phyloP scores from a whole-genome alignment of 1,284 basidiomycete genomes.

The Puccinia polysora region DNA sequence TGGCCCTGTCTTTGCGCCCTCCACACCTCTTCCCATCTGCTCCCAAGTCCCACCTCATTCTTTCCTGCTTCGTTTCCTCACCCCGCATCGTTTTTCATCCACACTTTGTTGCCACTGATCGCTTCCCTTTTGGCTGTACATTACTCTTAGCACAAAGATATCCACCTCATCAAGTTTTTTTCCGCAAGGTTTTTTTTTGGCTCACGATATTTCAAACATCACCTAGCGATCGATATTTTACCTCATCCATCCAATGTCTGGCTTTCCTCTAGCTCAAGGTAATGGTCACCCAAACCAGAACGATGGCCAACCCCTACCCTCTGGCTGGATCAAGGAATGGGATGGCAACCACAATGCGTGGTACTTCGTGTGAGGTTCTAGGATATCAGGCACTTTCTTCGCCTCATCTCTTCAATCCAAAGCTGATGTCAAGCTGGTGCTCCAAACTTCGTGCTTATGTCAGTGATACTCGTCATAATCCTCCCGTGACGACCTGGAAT shows the following conservation, averaged over 20 bases:
- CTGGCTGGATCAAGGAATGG: conserved; percentile 37
- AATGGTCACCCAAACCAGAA: not conserved
- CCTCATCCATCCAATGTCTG: not conserved
- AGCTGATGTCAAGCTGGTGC: not conserved
- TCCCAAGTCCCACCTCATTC: too few relatives aligned
- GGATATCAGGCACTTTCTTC: not conserved
- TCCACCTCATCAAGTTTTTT: too few relatives aligned
- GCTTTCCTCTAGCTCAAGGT: not conserved
- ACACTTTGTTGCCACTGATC: too few relatives aligned
- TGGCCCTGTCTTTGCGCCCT: too few relatives aligned
- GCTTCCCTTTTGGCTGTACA: too few relatives aligned
- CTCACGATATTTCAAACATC: too few relatives aligned
- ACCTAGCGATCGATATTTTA: too few relatives aligned
- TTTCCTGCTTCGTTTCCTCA: too few relatives aligned
- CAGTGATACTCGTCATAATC: conserved; percentile 30
- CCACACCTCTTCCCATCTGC: too few relatives aligned
- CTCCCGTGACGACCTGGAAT: conserved; percentile 24
- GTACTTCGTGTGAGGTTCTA: conserved; percentile 28
- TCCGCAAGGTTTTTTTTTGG: too few relatives aligned
- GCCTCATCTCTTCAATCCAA: not conserved
- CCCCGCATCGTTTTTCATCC: too few relatives aligned
- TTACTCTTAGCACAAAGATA: too few relatives aligned
- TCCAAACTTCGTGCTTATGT: not conserved
- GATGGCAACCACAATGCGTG: conserved; percentile 28
- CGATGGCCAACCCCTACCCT: conserved; percentile 5